Conservation (phyloP, 2,329 filamentous ascomycete species). For the Cryoendolithus antarcticus region DNA sequence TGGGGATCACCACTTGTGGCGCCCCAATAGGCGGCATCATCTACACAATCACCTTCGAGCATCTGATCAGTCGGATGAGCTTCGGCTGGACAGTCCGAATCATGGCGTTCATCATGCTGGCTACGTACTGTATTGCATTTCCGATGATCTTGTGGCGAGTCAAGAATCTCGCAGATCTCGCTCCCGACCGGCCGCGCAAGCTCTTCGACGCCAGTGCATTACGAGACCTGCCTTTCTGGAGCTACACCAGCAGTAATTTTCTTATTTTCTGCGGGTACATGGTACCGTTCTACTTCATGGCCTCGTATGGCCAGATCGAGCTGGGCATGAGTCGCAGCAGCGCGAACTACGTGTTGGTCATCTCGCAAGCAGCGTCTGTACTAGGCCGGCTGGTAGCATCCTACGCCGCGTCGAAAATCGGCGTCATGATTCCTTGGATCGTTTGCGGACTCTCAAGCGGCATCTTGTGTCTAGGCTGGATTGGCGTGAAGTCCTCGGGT, state of each 20-base stretch:
- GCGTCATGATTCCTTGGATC: constrained; percentile 45
- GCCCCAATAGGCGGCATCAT: constrained; percentile 50
- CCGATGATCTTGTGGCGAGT: constrained; percentile 23
- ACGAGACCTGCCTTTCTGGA: constrained; percentile 27
- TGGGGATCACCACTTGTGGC: constrained; percentile 48
- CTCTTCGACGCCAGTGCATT: constrained; percentile 30
- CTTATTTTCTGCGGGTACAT: constrained; percentile 23
- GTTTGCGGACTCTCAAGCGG: constrained; percentile 35
- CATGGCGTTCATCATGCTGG: constrained; percentile 48
- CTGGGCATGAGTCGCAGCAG: constrained; percentile 33
- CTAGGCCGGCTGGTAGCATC: constrained; percentile 39
- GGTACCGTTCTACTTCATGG: constrained; percentile 32
- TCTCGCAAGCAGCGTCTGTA: constrained; percentile 46
- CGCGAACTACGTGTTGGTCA: constrained; percentile 43
- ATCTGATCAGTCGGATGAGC: constrained; percentile 45
- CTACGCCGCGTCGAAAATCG: constrained; percentile 35
- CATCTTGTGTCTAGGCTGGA: constrained; percentile 44
- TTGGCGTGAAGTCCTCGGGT: constrained; percentile 30
- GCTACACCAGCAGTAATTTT: constrained; percentile 22
- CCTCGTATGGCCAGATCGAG: constrained; percentile 23
- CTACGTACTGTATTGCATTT: constrained; percentile 25
- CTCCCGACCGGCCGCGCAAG: constrained; percentile 14
- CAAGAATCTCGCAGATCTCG: constrained; percentile 19
- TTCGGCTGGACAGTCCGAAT: constrained; percentile 52
- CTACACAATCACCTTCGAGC: constrained; percentile 38